Conservation (phyloP, 1,284 basidiomycete genomes). For the Mycocalia duriaeana region DNA sequence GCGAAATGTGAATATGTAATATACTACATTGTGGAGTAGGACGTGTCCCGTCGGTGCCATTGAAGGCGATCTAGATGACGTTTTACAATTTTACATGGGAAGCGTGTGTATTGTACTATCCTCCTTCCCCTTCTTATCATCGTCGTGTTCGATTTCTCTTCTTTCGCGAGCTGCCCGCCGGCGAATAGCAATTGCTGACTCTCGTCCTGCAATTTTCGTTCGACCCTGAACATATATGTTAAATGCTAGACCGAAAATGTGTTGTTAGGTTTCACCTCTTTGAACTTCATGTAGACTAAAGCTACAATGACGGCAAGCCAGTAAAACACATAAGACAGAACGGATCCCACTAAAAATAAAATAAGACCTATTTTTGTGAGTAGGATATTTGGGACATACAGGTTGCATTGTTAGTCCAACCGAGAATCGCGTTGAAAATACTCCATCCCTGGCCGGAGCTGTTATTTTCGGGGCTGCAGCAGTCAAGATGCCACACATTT, state of each 20-base stretch:
- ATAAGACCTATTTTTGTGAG: too few species aligned
- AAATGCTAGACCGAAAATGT: neutral
- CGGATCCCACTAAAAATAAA: constrained; percentile 64
- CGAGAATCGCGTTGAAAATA: constrained; percentile 72
- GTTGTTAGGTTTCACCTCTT: constrained; percentile 35
- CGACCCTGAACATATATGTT: constrained; percentile 24
- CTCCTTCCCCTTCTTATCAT: constrained; percentile 1
- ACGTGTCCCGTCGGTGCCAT: too few species aligned
- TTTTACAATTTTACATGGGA: too few species aligned
- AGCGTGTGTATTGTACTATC: too few species aligned
- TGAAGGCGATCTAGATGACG: too few species aligned
- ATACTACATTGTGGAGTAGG: too few species aligned
- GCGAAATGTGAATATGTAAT: too few species aligned
- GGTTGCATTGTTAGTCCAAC: constrained; percentile 71
- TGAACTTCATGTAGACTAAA: constrained; percentile 69
- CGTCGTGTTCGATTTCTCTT: constrained; percentile 3
- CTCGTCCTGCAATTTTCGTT: constrained; percentile 30
- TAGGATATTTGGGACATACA: too few species aligned
- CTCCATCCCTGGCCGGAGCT: constrained; percentile 58
- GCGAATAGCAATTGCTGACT: constrained; percentile 31
- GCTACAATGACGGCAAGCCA: constrained; percentile 68
- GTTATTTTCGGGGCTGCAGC: constrained; percentile 71
- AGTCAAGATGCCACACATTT: constrained; percentile 84
- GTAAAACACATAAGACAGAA: constrained; percentile 75
- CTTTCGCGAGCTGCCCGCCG: constrained; percentile 21